A percentile compares a stretch with the other conserved stretches of the same genome.
Conservation (phyloP, 345 rosid genomes). For the Diplotaxis tenuifolia region DNA sequence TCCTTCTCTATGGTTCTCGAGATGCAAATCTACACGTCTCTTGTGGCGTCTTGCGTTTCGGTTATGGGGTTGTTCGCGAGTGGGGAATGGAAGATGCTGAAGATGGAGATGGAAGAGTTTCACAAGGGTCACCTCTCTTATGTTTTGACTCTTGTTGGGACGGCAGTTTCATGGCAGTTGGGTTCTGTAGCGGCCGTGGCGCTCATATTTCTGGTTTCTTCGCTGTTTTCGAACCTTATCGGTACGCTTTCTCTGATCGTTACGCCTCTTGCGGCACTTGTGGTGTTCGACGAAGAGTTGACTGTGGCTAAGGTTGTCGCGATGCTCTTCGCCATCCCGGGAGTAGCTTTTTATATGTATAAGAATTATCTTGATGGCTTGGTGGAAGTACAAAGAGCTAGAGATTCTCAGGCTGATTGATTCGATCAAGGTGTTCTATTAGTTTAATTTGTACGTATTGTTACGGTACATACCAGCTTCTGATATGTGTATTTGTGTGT, state of each 20-base stretch:
- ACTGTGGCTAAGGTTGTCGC: slow-evolving; percentile 30
- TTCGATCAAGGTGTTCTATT: not conserved
- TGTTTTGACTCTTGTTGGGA: slow-evolving; percentile 35
- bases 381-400: slow-evolving; percentile 40
- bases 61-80: slow-evolving; percentile 41
- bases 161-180: slow-evolving; percentile 43
- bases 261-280: slow-evolving; percentile 35
- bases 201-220: slow-evolving; percentile 39
- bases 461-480: no score
- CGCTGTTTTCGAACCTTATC: slow-evolving; percentile 42
- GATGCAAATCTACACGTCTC: slow-evolving; percentile 53
- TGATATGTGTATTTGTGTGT: no score
- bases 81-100: slow-evolving; percentile 37
- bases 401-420: slow-evolving; percentile 4
- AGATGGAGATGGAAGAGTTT: slow-evolving; percentile 40
- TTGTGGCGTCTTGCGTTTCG: slow-evolving; percentile 37
- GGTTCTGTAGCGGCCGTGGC: slow-evolving; percentile 35
- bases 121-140: slow-evolving; percentile 29
- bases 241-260: slow-evolving; percentile 34
- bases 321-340: slow-evolving; percentile 39
- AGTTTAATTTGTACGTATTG: not conserved
- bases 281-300: slow-evolving; percentile 35
- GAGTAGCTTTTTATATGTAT: slow-evolving; percentile 43
- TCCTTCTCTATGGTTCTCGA: slow-evolving; percentile 38
- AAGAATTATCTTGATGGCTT: slow-evolving; percentile 41